phyloP scores from a whole-genome alignment of 495 filamentous ascomycete species.

The Echria macrotheca region DNA sequence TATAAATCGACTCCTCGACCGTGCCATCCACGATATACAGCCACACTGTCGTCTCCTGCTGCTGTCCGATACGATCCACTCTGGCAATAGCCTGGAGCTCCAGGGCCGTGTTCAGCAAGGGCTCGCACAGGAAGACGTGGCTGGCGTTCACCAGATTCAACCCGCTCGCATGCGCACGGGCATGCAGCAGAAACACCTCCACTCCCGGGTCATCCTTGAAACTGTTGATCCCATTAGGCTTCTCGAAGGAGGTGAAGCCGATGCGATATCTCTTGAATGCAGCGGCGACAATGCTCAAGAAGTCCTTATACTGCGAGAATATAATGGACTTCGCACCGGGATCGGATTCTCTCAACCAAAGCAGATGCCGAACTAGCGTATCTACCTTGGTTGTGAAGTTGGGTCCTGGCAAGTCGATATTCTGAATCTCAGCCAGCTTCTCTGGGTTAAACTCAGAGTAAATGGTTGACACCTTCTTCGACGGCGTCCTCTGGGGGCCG shows the following conservation, averaged over 20 bases:
- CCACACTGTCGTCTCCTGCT: conserved; percentile 84
- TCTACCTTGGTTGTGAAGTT: conserved; percentile 89
- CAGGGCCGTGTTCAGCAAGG: conserved; percentile 84
- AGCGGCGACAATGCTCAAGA: conserved; percentile 64
- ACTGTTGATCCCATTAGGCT: conserved; percentile 54
- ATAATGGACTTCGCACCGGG: conserved; percentile 84
- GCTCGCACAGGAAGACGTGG: conserved; percentile 92
- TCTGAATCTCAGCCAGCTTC: conserved; percentile 73
- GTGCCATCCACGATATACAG: conserved; percentile 86
- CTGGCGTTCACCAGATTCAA: conserved; percentile 88
- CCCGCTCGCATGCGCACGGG: conserved; percentile 79
- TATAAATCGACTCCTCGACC: conserved; percentile 84
- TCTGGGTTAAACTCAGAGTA: conserved; percentile 70
- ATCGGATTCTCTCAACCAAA: conserved; percentile 80
- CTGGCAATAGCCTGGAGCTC: conserved; percentile 92
- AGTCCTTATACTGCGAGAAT: conserved; percentile 77
- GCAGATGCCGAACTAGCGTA: conserved; percentile 69
- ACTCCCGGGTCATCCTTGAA: conserved; percentile 71
- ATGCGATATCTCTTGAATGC: conserved; percentile 68
- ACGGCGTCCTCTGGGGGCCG: background rate
- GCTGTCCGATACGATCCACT: conserved; percentile 90
- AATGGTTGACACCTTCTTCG: conserved; percentile 42
- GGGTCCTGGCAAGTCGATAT: conserved; percentile 63
- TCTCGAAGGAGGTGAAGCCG: conserved; percentile 60
- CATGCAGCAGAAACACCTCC: conserved; percentile 85